phyloP scores from a whole-genome alignment of 768 basidiomycete genomes.

The Cystofilobasidium bisporidii region DNA sequence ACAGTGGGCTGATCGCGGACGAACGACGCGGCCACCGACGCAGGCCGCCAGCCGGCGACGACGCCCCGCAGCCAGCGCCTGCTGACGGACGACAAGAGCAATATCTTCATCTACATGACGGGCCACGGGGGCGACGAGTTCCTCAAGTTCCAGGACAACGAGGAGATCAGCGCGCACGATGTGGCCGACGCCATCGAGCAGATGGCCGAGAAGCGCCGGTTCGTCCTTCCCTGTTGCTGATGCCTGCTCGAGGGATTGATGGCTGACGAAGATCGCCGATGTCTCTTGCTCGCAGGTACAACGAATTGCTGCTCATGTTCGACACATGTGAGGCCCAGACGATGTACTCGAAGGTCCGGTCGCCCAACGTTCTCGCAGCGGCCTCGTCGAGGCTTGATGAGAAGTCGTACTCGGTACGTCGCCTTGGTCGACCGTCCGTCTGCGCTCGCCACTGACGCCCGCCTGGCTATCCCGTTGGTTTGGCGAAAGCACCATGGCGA shows the following conservation, averaged over 20 bases:
- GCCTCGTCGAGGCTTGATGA: conserved; percentile 75
- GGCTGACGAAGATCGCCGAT: no score
- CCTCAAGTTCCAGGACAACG: conserved; percentile 97
- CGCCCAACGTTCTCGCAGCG: conserved; percentile 82
- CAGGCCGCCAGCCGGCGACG: conserved; percentile 73
- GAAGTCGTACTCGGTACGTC: conserved; percentile 81
- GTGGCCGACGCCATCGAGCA: conserved; percentile 97
- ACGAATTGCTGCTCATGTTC: conserved; percentile 94
- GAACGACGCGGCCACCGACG: no score
- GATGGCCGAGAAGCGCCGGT: conserved; percentile 97
- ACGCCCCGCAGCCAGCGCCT: conserved; percentile 87
- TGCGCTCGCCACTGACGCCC: no score
- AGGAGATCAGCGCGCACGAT: conserved; percentile 93
- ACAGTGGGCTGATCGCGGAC: no score
- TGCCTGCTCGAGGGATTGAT: no score
- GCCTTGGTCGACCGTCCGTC: no score
- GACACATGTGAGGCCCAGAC: conserved; percentile 98
- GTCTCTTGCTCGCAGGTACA: no score
- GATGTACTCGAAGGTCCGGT: conserved; percentile 86
- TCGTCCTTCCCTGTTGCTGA: conserved; percentile 28
- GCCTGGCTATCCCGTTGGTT: no score
- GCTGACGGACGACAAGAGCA: conserved; percentile 77
- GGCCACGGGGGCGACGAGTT: conserved; percentile 98
- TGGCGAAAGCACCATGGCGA: conserved; percentile 82
- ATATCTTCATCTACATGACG: conserved; percentile 96